Evolutionary conservation across 1,284 basidiomycete species (phyloP).

Genomic region (Apiotrichum brassicae): DNA sequence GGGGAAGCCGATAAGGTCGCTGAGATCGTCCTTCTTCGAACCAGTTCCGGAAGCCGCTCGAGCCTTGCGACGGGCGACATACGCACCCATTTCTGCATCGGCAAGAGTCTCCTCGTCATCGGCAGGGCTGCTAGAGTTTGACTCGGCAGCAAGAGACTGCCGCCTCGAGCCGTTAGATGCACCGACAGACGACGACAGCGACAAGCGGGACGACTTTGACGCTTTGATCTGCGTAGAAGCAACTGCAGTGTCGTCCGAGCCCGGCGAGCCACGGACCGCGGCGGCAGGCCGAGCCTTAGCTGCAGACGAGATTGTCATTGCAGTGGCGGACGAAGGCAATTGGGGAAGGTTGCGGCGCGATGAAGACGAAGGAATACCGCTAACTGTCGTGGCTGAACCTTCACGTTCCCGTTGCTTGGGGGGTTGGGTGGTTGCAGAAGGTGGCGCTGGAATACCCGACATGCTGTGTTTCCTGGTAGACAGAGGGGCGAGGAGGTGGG

Average conservation of each 20-base stretch:
- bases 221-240: slow-evolving; percentile 22
- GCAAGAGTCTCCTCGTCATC: slow-evolving; percentile 88
- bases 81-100: slow-evolving; percentile 95
- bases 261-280: slow-evolving; percentile 13
- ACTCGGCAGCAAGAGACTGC: slow-evolving; percentile 29
- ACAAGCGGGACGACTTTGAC: slow-evolving; percentile 34
- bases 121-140: slow-evolving; percentile 53
- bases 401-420: slow-evolving; percentile 4
- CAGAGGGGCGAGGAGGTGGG: slow-evolving; percentile 38
- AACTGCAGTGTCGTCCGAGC: slow-evolving; percentile 6
- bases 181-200: slow-evolving; percentile 38
- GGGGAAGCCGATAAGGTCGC: slow-evolving; percentile 85
- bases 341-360: slow-evolving; percentile 60
- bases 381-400: neutral
- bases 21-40: slow-evolving; percentile 70
- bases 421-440: neutral
- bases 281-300: slow-evolving; percentile 29
- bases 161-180: slow-evolving; percentile 25
- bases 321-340: slow-evolving; percentile 34
- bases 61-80: slow-evolving; percentile 81
- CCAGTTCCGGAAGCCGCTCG: slow-evolving; percentile 64
- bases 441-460: slow-evolving; percentile 14
- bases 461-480: slow-evolving; percentile 25
- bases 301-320: slow-evolving; percentile 36
- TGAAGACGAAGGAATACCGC: slow-evolving; percentile 6